These are phyloP conservation scores for Mariannaea sp. DNA, from an alignment of 2,329 filamentous ascomycete species.

Conservation along the genomic window DNA sequence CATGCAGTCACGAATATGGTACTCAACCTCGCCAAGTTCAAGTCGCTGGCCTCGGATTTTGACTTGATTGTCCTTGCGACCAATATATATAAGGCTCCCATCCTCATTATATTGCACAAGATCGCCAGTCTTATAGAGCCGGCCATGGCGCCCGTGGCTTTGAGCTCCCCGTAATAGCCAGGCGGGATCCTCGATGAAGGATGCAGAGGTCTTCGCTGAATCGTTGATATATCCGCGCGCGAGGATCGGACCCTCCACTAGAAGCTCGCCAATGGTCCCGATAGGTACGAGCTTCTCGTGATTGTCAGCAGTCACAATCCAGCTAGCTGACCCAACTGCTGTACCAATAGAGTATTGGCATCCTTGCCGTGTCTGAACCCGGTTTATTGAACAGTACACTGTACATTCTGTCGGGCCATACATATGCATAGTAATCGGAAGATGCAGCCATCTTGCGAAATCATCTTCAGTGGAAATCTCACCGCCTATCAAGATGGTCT, in stretches of 20 bases:
- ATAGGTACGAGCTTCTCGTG: constrained; percentile 1
- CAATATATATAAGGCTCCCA: constrained; percentile 49
- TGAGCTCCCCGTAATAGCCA: background rate
- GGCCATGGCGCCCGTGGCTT: background rate
- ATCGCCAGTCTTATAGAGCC: constrained; percentile 54
- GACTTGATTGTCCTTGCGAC: constrained; percentile 61
- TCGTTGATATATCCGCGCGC: background rate
- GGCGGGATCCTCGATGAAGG: background rate
- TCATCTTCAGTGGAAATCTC: background rate
- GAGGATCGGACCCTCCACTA: constrained; percentile 8
- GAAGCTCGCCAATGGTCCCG: constrained; percentile 12
- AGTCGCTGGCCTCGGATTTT: constrained; percentile 62
- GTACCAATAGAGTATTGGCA: constrained; percentile 11
- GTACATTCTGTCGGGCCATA: too few relatives aligned
- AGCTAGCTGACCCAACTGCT: background rate
- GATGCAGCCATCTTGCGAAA: background rate
- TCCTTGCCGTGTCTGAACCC: too few relatives aligned
- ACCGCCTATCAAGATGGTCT: constrained; percentile 17
- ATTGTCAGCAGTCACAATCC: constrained; percentile 10
- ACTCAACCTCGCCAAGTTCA: constrained; percentile 48
- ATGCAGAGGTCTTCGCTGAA: background rate
- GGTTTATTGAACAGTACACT: too few relatives aligned
- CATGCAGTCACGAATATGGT: constrained; percentile 8
- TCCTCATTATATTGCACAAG: constrained; percentile 48
- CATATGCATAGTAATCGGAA: too few relatives aligned